Conservation (phyloP, 2,329 filamentous ascomycete species). For the Monilinia fructigena region DNA sequence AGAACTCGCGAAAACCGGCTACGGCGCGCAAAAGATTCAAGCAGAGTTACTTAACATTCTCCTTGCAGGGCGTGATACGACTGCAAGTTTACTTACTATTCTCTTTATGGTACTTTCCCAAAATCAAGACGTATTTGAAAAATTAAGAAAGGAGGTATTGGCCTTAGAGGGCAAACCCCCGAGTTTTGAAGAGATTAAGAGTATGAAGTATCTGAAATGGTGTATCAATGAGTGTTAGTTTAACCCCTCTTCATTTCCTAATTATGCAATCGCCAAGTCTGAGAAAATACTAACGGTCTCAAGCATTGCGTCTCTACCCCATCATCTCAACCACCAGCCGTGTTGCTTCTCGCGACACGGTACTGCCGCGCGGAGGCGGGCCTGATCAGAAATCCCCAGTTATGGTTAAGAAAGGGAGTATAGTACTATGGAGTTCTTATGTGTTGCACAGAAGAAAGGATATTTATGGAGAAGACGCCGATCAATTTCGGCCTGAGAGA, state of each 20-base stretch:
- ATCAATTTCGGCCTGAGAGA: slow-evolving; percentile 35
- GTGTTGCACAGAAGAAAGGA: slow-evolving; percentile 45
- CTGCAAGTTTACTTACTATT: slow-evolving; percentile 35
- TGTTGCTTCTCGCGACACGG: slow-evolving; percentile 47
- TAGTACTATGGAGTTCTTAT: slow-evolving; percentile 31
- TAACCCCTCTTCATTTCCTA: slow-evolving; percentile 34
- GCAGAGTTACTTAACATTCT: slow-evolving; percentile 31
- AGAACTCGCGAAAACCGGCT: slow-evolving; percentile 42
- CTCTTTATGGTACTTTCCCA: slow-evolving; percentile 31
- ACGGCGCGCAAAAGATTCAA: slow-evolving; percentile 28
- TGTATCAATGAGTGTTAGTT: slow-evolving; percentile 39
- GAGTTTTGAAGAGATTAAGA: slow-evolving; percentile 27
- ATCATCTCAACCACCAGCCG: slow-evolving; percentile 53
- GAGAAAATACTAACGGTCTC: slow-evolving; percentile 32
- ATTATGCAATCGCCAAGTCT: too few relatives aligned
- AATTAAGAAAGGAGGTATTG: slow-evolving; percentile 43
- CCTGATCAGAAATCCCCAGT: slow-evolving; percentile 37
- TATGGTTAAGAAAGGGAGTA: slow-evolving; percentile 37
- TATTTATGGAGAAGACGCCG: slow-evolving; percentile 63
- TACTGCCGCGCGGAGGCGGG: slow-evolving; percentile 42
- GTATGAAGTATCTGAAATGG: slow-evolving; percentile 32
- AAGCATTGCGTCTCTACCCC: slow-evolving; percentile 47
- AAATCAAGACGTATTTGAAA: slow-evolving; percentile 29
- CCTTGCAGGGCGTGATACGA: slow-evolving; percentile 29
- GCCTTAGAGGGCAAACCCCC: slow-evolving; percentile 21